phyloP scores from a whole-genome alignment of 441 rosid species.

The Rhodomyrtus psidioides region DNA sequence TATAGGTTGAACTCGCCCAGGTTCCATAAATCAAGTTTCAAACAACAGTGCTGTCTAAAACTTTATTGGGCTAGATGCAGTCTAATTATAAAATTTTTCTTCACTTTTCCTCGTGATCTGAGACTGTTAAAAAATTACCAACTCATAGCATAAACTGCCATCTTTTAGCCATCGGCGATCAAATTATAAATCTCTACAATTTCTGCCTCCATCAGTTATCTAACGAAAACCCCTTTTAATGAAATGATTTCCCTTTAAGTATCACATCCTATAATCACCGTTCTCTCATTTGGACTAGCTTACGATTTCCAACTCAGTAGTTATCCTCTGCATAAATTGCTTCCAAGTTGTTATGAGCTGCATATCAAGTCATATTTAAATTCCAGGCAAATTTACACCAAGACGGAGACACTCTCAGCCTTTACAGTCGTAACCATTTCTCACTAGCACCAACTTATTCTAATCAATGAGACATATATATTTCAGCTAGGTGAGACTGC shows the following conservation, averaged over 20 bases:
- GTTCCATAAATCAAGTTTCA: background rate
- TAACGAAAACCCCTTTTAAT: background rate
- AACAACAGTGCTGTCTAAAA: background rate
- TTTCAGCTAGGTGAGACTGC: background rate
- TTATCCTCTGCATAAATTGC: background rate
- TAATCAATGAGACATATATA: no score
- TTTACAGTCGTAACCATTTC: background rate
- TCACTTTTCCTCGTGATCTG: background rate
- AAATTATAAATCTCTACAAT: background rate
- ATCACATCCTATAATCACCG: background rate
- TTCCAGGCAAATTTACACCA: background rate
- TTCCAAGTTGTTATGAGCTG: background rate
- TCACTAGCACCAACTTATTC: background rate
- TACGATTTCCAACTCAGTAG: background rate
- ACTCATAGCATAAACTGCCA: background rate
- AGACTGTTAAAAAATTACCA: background rate
- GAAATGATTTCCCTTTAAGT: background rate
- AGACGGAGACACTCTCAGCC: background rate
- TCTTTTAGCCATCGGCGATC: background rate
- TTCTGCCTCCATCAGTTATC: background rate
- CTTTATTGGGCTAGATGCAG: background rate
- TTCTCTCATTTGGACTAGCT: background rate
- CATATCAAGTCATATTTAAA: background rate
- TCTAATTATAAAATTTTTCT: background rate
- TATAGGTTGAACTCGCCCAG: background rate